Percentiles rank a stretch among this genome's conserved stretches.
These are phyloP conservation scores for Rachicladosporium sp. DNA, from an alignment of 2,329 filamentous ascomycete genomes.

Conservation along the genomic window DNA sequence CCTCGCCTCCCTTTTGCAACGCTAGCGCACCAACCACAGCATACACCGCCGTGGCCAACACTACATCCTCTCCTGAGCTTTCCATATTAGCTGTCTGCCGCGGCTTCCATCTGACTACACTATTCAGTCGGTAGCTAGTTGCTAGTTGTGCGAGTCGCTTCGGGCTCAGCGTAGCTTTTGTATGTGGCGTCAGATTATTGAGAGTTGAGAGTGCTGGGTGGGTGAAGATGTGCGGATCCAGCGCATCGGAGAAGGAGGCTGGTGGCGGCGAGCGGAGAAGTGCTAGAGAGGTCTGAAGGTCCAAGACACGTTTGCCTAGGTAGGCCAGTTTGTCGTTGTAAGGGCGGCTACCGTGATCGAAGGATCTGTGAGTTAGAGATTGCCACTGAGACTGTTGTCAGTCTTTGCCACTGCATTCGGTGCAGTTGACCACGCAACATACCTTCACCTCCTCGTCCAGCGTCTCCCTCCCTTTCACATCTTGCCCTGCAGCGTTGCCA, in stretches of 20 bases:
- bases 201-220: slow-evolving; percentile 62
- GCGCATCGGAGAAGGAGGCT: too few species aligned
- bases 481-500: slow-evolving; percentile 34
- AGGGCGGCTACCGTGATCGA: slow-evolving; percentile 84
- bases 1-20: slow-evolving; percentile 72
- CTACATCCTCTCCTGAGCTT: slow-evolving; percentile 59
- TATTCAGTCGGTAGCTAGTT: slow-evolving; percentile 54
- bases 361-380: slow-evolving; percentile 94
- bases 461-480: slow-evolving; percentile 49
- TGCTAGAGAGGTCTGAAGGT: slow-evolving; percentile 52
- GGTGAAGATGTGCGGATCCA: slow-evolving; percentile 36
- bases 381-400: slow-evolving; percentile 66
- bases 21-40: slow-evolving; percentile 80
- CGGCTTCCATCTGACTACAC: slow-evolving; percentile 81
- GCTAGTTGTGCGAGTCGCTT: slow-evolving; percentile 57
- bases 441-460: slow-evolving; percentile 77
- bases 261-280: slow-evolving; percentile 44
- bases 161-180: slow-evolving; percentile 52
- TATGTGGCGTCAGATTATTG: slow-evolving; percentile 53
- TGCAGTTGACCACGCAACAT: too few species aligned
- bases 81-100: slow-evolving; percentile 58
- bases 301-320: slow-evolving; percentile 55
- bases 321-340: slow-evolving; percentile 92
- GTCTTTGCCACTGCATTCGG: too few species aligned
- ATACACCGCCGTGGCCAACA: slow-evolving; percentile 67